Evolutionary conservation across 176 grass and related monocot species (phyloP), one percentile per base, ranked within the genome.

Genomic region (Avena atlantica): DNA sequence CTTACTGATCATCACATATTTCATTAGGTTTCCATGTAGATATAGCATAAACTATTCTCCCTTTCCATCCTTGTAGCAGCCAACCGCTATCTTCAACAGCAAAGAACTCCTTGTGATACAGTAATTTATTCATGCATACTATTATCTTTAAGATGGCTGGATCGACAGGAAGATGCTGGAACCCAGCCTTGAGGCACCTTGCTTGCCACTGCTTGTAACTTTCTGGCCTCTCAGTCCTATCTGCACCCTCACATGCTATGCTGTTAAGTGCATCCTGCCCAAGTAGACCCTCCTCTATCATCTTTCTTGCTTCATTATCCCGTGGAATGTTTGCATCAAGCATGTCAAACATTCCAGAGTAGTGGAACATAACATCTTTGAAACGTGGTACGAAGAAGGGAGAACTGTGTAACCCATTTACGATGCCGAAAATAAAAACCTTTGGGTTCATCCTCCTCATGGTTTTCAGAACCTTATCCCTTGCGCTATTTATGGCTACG

Each of bases 311-410:
- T 63, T 91, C 79, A 70, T 85, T 42, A 10, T 85, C 79, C 44
- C 44, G 82, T 21, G 89, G 81, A 78, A 91, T 73, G 83, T 50
- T 93, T 40, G 87, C 48, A 12, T 93, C 90, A 7, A 84, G 81
- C 81, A 93, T 93, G 74, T 96, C 91, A 68, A 93, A 96, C 47
- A 93, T 34, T 0, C 66, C 78, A 76, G 74, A 93, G 70, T 86
- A 93, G 79, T 86, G 78, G 9, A 87, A 88, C 12, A 93, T 23
- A 24, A 82, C 79, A 47, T 90, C 72, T 42, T 86, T 89, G 84
- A 96, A 96, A 42, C 89, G 81, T 47, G 85, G 61, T 10, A 87
- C 37, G 44, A 93, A 96, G 74, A 57, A 61, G 56, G 66, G 36
- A 25, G 91, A 88, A 36, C 27, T 86, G 20, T 92, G 93, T 2